Base-by-base conservation (phyloP, 768 basidiomycete species). In the Boletus speciosus region DNA sequence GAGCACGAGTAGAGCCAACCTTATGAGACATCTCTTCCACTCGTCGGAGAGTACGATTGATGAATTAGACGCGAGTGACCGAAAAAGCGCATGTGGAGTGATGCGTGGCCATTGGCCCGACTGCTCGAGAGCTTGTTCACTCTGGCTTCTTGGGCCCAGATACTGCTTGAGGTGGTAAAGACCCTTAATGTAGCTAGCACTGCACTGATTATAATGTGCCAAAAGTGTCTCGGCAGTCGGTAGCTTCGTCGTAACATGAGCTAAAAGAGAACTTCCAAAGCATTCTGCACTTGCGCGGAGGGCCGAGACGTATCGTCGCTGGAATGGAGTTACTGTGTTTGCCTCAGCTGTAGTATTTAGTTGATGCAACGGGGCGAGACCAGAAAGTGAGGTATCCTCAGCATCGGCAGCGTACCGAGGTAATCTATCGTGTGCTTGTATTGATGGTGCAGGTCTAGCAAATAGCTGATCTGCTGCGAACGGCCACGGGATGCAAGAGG, bases 81-180 rank as follows among this genome's bases (percentile, higher is more conserved):
- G 52, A n/a, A 78, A 61, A 16, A 78, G 64, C 3, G 60, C 46
- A 41, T 61, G 61, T 3, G 62, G 25, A 4, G 73, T 72, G 16
- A 74, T 46, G 5, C 70, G 66, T 14, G 77, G 78, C 76, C 77
- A 78, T 52, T 70, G 63, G 9, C 70, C 70, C 0, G 68, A 56
- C 16, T 40, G 34, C 12, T 42, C 21, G 2, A 70, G 31, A 5
- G 63, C 55, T 5, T 31, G 32, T 53, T 72, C 70, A 4, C 52
- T 52, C 9, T 19, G 8, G 31, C 43, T 64, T 27, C 14, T 42
- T 1, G 70, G 61, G 51, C 11, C 61, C 44, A 63, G 56, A 32
- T 27, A 4, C 4, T 49, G 21, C 32, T 29, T 31, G 45, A 70
- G 15, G 25, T 15, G 1, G 3, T 15, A 7, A 4, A 55, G 40